Evolutionary conservation across 139 green algal species (phyloP), one percentile per base, ranked within the genome.

Genomic region (Haematococcus lacustris): DNA sequence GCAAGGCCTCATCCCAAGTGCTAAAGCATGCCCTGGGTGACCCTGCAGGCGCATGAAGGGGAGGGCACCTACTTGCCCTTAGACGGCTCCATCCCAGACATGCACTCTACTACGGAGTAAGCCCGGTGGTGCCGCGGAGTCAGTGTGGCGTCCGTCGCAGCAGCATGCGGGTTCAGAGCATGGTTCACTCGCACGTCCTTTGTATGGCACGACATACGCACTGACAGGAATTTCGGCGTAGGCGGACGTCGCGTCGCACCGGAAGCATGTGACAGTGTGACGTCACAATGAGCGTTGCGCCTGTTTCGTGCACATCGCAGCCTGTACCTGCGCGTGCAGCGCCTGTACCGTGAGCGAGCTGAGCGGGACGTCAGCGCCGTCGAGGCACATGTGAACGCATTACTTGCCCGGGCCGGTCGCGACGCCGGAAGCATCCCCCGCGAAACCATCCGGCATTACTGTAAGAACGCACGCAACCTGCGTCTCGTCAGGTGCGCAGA

Each of bases 11-110:
- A n/a, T n/a, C n/a, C n/a, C n/a, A n/a, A n/a, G n/a, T n/a, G n/a
- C n/a, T n/a, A n/a, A n/a, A n/a, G n/a, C n/a, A n/a, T n/a, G n/a
- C n/a, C n/a, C n/a, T n/a, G n/a, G n/a, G n/a, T n/a, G n/a, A n/a
- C n/a, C n/a, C 53, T 64, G 1, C 76, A 88, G 82, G 77, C 67
- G 0, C n/a, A 70, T 34, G 80, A 88, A 61, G 81, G 79, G 38
- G 51, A 39, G 0, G 85, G 82, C 32, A 35, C 33, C 43, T 78
- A 67, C 9, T 72, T 93, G 28, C 86, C 87, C 2, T 62, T 96
- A 61, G 82, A 97, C 62, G 94, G 94, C 33, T 83, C 81, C 66
- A 93, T 98, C 13, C 94, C 94, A 6, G 94, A 98, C 86, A 98
- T 98, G 94, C 87, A 89, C 30, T 84, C 94, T 3, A 93, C 89